phyloP scores from a whole-genome alignment of 2,329 filamentous ascomycete species.

The Leptographium wingfieldii region DNA sequence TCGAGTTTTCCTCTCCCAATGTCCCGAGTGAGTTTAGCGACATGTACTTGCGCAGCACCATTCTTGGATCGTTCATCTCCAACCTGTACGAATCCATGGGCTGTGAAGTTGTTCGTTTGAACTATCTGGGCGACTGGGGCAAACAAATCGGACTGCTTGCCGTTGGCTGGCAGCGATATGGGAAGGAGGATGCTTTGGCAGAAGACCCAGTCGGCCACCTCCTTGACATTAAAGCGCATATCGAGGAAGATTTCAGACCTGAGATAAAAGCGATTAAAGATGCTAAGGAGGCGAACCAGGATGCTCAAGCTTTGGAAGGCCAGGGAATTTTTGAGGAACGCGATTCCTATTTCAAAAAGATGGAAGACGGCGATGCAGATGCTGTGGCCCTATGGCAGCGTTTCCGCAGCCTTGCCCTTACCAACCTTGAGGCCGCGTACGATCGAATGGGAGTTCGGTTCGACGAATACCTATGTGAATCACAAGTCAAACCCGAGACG shows the following conservation, averaged over 20 bases:
- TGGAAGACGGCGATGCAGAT: slow-evolving; percentile 46
- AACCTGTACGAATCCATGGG: slow-evolving; percentile 57
- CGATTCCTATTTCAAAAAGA: slow-evolving; percentile 48
- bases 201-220: slow-evolving; percentile 60
- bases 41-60: slow-evolving; percentile 62
- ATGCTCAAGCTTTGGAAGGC: slow-evolving; percentile 29
- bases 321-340: slow-evolving; percentile 35
- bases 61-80: slow-evolving; percentile 60
- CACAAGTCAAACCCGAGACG: slow-evolving; percentile 35
- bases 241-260: slow-evolving; percentile 47
- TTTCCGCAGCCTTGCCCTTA: slow-evolving; percentile 46
- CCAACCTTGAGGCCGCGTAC: slow-evolving; percentile 45
- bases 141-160: slow-evolving; percentile 58
- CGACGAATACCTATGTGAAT: slow-evolving; percentile 56
- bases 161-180: slow-evolving; percentile 55
- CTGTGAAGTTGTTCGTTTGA: slow-evolving; percentile 59
- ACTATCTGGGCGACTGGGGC: slow-evolving; percentile 72
- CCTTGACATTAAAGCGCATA: slow-evolving; percentile 59
- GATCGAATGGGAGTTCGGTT: slow-evolving; percentile 48
- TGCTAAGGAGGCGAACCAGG: slow-evolving; percentile 32
- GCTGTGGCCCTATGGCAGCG: slow-evolving; percentile 44
- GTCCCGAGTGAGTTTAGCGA: slow-evolving; percentile 65
- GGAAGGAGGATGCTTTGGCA: slow-evolving; percentile 44
- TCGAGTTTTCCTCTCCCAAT: slow-evolving; percentile 67
- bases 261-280: slow-evolving; percentile 48